Percentiles rank a stretch among this genome's conserved stretches.
Evolutionary conservation across 208 protist species (phyloP).

Genomic region (Wallacemonas rigidus): DNA sequence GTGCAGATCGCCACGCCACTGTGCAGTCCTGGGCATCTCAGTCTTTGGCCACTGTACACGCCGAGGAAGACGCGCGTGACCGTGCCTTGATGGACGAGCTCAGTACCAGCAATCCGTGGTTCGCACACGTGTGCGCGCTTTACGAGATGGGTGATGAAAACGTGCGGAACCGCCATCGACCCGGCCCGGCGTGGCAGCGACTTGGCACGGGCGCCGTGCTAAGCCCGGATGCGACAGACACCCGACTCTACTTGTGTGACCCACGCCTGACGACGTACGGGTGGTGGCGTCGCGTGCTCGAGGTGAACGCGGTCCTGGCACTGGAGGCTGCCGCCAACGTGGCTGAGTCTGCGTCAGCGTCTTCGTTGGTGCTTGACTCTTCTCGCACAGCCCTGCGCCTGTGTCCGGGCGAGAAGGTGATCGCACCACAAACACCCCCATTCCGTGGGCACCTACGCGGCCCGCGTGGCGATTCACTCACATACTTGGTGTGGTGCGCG

Average conservation of each 20-base stretch:
- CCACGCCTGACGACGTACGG: constrained; percentile 54
- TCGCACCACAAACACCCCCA: constrained; percentile 21
- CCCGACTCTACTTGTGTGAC: constrained; percentile 33
- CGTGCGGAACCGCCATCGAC: not conserved
- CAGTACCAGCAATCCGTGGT: constrained; percentile 9
- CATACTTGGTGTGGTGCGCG: constrained; percentile 72
- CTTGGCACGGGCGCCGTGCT: constrained; percentile 9
- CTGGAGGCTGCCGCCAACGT: constrained; percentile 23
- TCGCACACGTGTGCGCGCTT: constrained; percentile 6
- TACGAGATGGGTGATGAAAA: constrained; percentile 12
- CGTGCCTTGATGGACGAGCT: not conserved
- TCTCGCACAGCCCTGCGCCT: not conserved
- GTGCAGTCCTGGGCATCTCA: constrained; percentile 6
- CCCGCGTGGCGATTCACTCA: constrained; percentile 20
- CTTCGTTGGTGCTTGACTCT: not conserved
- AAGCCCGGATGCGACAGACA: constrained; percentile 35
- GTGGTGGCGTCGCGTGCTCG: constrained; percentile 62
- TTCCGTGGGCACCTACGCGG: constrained; percentile 18
- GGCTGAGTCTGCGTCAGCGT: not conserved
- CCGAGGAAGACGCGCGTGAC: constrained; percentile 2
- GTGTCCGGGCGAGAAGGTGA: constrained; percentile 35
- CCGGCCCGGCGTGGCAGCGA: constrained; percentile 7
- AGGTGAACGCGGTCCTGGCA: constrained; percentile 45
- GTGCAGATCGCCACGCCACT: not conserved
- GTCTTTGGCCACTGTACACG: constrained; percentile 1